Conservation (phyloP, 139 green algal species). For the Astrephomene gubernaculifera region DNA sequence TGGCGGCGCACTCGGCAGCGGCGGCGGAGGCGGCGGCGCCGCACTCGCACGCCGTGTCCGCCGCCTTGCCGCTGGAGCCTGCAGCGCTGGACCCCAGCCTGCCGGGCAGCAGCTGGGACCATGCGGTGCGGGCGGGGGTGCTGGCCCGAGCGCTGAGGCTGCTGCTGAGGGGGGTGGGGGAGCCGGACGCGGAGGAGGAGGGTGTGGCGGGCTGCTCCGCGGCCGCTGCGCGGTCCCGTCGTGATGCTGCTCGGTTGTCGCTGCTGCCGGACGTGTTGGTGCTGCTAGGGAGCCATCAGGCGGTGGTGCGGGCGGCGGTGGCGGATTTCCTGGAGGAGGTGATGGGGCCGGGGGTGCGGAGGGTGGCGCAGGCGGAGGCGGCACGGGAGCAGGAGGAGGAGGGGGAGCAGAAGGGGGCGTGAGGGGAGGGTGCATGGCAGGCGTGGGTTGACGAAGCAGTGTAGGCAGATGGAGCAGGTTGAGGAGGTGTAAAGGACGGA, state of each 20-base stretch:
- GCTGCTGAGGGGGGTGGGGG: neutral
- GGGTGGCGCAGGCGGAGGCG: neutral
- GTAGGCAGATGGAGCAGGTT: neutral
- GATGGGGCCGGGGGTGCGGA: conserved; percentile 15
- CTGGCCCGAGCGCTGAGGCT: conserved; percentile 19
- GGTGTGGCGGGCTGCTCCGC: neutral
- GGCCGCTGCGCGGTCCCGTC: neutral
- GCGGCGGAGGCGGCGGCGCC: neutral
- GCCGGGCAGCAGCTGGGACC: conserved; percentile 36
- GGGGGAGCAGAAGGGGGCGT: neutral
- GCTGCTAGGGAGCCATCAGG: conserved; percentile 35
- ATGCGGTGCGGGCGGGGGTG: conserved; percentile 20
- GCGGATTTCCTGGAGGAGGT: conserved; percentile 35
- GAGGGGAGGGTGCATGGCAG: no score
- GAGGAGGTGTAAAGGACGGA: neutral
- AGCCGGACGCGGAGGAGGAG: neutral
- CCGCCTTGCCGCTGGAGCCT: neutral
- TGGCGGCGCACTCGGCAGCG: neutral
- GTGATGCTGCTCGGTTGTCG: no score
- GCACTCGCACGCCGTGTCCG: neutral
- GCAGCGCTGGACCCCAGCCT: conserved; percentile 27
- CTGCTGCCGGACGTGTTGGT: conserved; percentile 29
- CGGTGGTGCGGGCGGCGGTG: conserved; percentile 35
- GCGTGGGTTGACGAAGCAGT: neutral
- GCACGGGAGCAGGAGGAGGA: neutral